Conservation (phyloP, 2,329 filamentous ascomycete genomes). For the Cytospora paraplurivora region DNA sequence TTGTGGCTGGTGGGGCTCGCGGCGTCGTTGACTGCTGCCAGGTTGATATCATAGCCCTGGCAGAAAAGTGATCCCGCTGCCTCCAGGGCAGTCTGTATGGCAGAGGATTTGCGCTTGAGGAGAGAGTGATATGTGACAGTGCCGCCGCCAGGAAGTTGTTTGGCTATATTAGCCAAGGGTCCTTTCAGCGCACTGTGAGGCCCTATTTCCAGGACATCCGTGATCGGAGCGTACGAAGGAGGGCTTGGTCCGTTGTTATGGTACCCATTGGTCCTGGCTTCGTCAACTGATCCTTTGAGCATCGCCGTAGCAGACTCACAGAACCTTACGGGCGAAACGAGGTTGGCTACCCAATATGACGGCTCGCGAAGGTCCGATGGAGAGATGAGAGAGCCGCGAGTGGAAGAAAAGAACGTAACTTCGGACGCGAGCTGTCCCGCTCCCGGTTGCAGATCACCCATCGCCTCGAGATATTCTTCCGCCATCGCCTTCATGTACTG, state of each 20-base stretch:
- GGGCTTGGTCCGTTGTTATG: background rate
- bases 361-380: conserved; percentile 28
- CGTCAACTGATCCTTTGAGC: conserved; percentile 15
- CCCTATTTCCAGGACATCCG: conserved; percentile 34
- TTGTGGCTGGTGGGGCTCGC: background rate
- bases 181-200: conserved; percentile 35
- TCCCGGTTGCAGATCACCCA: conserved; percentile 28
- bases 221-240: conserved; percentile 23
- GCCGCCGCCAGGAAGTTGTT: conserved; percentile 16
- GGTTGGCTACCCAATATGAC: conserved; percentile 36
- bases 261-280: conserved; percentile 22
- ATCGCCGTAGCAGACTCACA: conserved; percentile 33
- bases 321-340: conserved; percentile 36
- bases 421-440: conserved; percentile 8
- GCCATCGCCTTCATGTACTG: conserved; percentile 34
- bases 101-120: conserved; percentile 27
- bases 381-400: conserved; percentile 27
- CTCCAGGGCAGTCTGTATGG: conserved; percentile 30
- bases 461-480: conserved; percentile 30
- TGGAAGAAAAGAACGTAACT: conserved; percentile 33
- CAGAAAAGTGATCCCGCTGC: conserved; percentile 28
- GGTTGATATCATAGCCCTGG: conserved; percentile 14
- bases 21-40: conserved; percentile 27
- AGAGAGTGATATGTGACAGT: conserved; percentile 15
- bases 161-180: conserved; percentile 34